Evolutionary conservation across 148 eudicot species (phyloP).

Genomic region (Hydrangea macrophylla): DNA sequence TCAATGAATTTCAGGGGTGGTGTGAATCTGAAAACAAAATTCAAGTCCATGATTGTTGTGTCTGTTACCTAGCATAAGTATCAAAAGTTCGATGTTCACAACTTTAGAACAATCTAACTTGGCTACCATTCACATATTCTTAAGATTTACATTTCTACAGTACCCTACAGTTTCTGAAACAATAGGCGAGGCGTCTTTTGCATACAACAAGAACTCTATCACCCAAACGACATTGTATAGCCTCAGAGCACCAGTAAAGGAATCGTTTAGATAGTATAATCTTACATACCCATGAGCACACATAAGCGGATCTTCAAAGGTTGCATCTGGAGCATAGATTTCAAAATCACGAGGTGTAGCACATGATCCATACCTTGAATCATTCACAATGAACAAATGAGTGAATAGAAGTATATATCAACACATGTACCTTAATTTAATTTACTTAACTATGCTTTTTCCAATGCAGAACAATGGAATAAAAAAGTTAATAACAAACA

Average conservation of each 20-base stretch:
- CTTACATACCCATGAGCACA: slow-evolving; percentile 62
- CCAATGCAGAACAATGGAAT: background rate
- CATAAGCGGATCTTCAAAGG: slow-evolving; percentile 87
- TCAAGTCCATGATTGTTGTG: too few relatives aligned
- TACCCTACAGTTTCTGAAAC: background rate
- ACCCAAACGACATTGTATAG: background rate
- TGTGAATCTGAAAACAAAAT: too few relatives aligned
- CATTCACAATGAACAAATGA: background rate
- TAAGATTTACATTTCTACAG: too few relatives aligned
- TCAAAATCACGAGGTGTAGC: slow-evolving; percentile 65
- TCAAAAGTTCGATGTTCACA: background rate
- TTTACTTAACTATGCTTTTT: background rate
- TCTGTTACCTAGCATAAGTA: too few relatives aligned
- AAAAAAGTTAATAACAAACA: background rate
- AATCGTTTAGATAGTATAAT: background rate
- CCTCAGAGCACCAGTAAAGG: background rate
- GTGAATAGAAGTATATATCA: background rate
- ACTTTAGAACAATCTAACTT: background rate
- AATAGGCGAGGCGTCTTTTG: background rate
- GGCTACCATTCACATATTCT: background rate
- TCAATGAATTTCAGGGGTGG: too few relatives aligned
- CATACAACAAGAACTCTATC: background rate
- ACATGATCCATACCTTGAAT: slow-evolving; percentile 54
- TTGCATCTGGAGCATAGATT: slow-evolving; percentile 72
- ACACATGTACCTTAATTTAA: background rate